Conservation (phyloP, 225 moss, liverwort and hornwort genomes). For the Pseudisothecium myosuroides region DNA sequence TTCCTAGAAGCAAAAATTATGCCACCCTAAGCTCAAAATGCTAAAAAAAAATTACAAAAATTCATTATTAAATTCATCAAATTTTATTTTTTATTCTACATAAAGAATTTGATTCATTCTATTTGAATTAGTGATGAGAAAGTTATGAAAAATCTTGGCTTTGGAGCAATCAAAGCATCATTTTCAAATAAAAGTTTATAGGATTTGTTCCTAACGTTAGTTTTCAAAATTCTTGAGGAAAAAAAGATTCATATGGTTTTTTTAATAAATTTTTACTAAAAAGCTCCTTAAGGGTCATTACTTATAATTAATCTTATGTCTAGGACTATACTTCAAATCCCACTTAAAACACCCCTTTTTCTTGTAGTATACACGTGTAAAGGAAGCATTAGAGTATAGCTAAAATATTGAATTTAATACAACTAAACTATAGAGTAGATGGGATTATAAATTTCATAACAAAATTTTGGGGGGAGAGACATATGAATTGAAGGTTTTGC, state of each 20-base stretch:
- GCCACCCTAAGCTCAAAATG: neutral
- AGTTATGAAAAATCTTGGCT: neutral
- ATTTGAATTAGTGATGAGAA: neutral
- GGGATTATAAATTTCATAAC: neutral
- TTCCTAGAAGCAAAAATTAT: neutral
- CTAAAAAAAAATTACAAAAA: neutral
- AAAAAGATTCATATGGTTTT: neutral
- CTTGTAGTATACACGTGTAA: too few species aligned
- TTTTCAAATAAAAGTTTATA: neutral
- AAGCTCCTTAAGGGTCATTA: too few species aligned
- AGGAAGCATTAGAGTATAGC: neutral
- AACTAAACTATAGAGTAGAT: neutral
- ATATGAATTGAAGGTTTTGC: neutral
- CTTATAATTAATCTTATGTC: too few species aligned
- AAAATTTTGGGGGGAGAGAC: neutral
- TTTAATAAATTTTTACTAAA: too few species aligned
- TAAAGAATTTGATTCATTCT: neutral
- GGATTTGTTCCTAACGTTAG: accelerated
- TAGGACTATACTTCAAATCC: too few species aligned
- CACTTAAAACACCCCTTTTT: too few species aligned
- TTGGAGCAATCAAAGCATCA: neutral
- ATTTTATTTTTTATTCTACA: neutral
- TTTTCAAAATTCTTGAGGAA: neutral
- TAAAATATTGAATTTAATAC: neutral
- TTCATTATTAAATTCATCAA: neutral